A percentile compares a stretch with the other conserved stretches of the same genome.
These are phyloP conservation scores for Phtheirospermum japonicum DNA, from an alignment of 257 asterid genomes.

Conservation along the genomic window DNA sequence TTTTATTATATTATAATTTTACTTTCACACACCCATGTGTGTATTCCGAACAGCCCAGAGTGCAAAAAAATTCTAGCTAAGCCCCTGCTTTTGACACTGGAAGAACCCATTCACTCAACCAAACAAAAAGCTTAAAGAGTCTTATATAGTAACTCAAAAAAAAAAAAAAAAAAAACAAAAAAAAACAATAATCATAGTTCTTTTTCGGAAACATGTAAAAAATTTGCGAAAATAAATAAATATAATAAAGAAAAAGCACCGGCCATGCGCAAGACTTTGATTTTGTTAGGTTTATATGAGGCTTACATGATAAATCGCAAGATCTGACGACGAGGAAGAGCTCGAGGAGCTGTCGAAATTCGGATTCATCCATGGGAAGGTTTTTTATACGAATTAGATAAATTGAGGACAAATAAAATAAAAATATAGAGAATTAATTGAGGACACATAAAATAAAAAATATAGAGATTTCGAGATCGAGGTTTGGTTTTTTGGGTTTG, in stretches of 20 bases:
- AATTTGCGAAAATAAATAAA: neutral
- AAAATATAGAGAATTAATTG: too few relatives aligned
- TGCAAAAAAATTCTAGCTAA: too few relatives aligned
- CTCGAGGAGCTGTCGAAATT: slow-evolving; percentile 59
- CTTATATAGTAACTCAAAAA: neutral
- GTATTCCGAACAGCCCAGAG: too few relatives aligned
- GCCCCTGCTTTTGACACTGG: too few relatives aligned
- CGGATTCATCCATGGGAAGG: slow-evolving; percentile 49
- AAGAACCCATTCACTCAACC: slow-evolving; percentile 3
- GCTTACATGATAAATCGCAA: slow-evolving; percentile 60
- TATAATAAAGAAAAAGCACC: slow-evolving; percentile 3
- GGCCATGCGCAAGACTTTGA: neutral
- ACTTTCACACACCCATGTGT: too few relatives aligned
- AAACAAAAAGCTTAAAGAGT: neutral
- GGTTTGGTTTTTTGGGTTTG: too few relatives aligned
- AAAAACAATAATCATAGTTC: neutral
- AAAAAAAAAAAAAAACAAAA: too few relatives aligned
- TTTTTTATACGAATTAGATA: too few relatives aligned
- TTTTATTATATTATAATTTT: too few relatives aligned
- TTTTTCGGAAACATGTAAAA: neutral
- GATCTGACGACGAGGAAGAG: slow-evolving; percentile 68
- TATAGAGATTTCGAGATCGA: too few relatives aligned
- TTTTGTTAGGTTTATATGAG: neutral
- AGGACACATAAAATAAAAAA: too few relatives aligned
- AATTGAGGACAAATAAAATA: too few relatives aligned